A percentile compares a stretch with the other conserved stretches of the same genome.
phyloP scores from a whole-genome alignment of 306 rosid genomes.

The Nissolia schottii region DNA sequence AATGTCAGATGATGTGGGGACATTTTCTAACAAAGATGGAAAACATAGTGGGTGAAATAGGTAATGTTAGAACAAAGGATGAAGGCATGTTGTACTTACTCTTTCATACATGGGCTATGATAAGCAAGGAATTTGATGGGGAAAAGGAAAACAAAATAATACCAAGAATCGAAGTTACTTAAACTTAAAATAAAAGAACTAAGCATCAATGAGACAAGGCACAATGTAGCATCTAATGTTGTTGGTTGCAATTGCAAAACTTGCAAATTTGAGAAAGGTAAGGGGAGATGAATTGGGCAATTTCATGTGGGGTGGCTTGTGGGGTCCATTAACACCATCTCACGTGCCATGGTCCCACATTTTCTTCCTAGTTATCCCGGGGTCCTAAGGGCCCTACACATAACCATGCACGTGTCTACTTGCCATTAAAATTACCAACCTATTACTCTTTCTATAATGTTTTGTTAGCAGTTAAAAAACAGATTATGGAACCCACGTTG shows the following conservation, averaged over 20 bases:
- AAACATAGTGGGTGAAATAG: neutral
- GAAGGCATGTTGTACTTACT: neutral
- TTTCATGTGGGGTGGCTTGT: neutral
- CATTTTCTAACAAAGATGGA: neutral
- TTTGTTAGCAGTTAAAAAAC: no score
- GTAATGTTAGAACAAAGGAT: neutral
- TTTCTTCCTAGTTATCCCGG: neutral
- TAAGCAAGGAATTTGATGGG: neutral
- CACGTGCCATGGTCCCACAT: conserved; percentile 26
- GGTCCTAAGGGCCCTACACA: neutral
- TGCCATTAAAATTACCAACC: neutral
- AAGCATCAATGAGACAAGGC: neutral
- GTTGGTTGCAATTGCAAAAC: neutral
- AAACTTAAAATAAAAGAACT: neutral
- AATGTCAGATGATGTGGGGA: neutral
- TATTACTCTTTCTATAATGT: no score
- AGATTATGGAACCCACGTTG: no score
- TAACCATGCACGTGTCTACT: conserved; percentile 1
- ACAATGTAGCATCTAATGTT: neutral
- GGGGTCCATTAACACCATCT: neutral
- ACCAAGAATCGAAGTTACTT: neutral
- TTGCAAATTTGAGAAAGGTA: neutral
- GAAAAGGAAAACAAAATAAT: conserved; percentile 9
- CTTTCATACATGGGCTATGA: neutral
- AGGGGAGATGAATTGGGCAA: conserved; percentile 16